Conservation (phyloP, 2,329 filamentous ascomycete genomes). For the Colletotrichum aenigma region DNA sequence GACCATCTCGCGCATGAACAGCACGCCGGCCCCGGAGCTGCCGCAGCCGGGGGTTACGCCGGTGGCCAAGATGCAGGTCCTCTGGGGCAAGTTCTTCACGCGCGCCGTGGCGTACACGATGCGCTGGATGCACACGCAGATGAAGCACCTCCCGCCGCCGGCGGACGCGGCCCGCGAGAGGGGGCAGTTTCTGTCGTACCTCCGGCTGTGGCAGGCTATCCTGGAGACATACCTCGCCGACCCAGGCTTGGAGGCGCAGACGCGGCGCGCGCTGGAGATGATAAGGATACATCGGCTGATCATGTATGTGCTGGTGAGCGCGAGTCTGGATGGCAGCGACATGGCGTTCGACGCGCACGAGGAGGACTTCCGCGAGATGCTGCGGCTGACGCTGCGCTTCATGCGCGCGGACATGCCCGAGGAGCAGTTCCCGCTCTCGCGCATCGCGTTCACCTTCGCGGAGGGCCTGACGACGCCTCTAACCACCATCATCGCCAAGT, state of each 20-base stretch:
- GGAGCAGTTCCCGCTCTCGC: background rate
- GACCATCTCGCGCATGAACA: background rate
- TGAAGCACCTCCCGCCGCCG: background rate
- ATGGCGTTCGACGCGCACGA: constrained; percentile 20
- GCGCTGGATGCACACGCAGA: constrained; percentile 1
- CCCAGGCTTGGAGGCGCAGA: background rate
- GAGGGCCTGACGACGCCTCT: constrained; percentile 21
- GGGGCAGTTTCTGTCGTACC: background rate
- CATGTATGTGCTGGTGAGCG: constrained; percentile 5
- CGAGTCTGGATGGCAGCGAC: constrained; percentile 19
- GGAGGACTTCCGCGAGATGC: constrained; percentile 15
- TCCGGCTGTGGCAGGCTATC: background rate
- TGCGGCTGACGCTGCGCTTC: constrained; percentile 6
- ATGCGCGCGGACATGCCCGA: background rate
- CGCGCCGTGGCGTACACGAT: constrained; percentile 12
- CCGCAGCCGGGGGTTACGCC: background rate
- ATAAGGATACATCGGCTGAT: constrained; percentile 15
- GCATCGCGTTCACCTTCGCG: constrained; percentile 1
- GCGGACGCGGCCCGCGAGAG: background rate
- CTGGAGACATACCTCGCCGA: background rate
- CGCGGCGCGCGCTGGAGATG: constrained; percentile 6
- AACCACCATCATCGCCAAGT: constrained; percentile 18
- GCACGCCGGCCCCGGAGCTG: background rate
- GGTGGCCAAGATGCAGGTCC: background rate
- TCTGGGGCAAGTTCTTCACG: constrained; percentile 22